Evolutionary conservation across 2,329 filamentous ascomycete species (phyloP), one percentile per base, ranked within the genome.

Genomic region (Setomelanomma holmii): DNA sequence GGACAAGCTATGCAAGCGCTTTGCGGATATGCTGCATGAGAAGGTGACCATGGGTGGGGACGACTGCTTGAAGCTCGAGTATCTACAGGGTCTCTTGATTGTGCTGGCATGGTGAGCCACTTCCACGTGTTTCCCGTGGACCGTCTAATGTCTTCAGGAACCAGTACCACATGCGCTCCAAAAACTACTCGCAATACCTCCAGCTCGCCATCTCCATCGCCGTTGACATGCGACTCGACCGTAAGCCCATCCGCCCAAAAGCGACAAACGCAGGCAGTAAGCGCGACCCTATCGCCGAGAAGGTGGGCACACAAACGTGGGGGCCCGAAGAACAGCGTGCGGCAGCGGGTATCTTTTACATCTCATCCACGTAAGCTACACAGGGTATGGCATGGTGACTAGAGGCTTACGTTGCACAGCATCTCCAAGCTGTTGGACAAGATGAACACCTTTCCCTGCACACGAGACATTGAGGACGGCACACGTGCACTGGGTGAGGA

Each of bases 251-350:
- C 34, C 61, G 56, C 20, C 56, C 49, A 5, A 61, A 58, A 36
- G 51, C 54, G 1, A 44, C 49, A 33, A 57, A 55, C 44, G 30
- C 39, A 44, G 60, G 60, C 21, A 62, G 53, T 27, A 70, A 68
- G 46, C 66, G 67, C 44, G 63, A 63, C 34, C 60, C 63, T 14
- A 54, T 66, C 16, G 56, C 60, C n/a, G 46, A 46, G 8, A 50
- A 36, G 17, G 43, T 48, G 23, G 62, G 58, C 17, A 52, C 54
- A n/a, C 46, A 45, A 45, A 51, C 58, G 12, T 72, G 68, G 66
- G 68, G 72, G 3, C 49, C 58, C n/a, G 78, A 79, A 20, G 77
- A 78, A 46, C 74, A 78, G 45, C 71, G 78, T 40, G 77, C 78
- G 2, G 68, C 78, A 11, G 73, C 75, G 3, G 79, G 77, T 4